Conservation (phyloP, 148 eudicot species). For the Diospyros lotus region DNA sequence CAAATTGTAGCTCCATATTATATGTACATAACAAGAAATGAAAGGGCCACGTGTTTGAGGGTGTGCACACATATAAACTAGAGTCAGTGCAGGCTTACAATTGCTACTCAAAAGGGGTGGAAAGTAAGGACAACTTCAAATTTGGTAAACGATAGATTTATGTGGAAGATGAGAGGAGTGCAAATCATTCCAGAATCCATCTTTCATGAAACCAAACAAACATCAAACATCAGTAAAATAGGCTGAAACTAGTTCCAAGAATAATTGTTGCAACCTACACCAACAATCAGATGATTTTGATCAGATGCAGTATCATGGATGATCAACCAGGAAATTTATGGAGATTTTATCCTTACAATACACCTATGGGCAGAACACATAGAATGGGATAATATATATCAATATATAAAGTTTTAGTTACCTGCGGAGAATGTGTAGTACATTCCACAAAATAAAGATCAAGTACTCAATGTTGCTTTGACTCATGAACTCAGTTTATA, state of each 20-base stretch:
- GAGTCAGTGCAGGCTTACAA: not conserved
- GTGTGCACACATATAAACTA: not conserved
- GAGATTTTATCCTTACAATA: too few species aligned
- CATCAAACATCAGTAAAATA: not conserved
- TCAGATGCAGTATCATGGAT: not conserved
- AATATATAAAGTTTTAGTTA: too few species aligned
- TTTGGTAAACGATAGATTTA: not conserved
- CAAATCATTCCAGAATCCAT: not conserved
- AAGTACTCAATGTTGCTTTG: too few species aligned
- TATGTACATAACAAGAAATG: not conserved
- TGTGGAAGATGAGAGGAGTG: slow-evolving; percentile 1
- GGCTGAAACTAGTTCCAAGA: not conserved
- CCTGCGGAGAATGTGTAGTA: too few species aligned
- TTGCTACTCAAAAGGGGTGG: not conserved
- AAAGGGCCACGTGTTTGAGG: not conserved
- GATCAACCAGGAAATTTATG: too few species aligned
- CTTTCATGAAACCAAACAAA: not conserved
- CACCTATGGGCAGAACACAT: too few species aligned
- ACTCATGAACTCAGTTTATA: too few species aligned
- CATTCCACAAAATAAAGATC: too few species aligned
- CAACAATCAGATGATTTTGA: not conserved
- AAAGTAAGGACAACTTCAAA: not conserved
- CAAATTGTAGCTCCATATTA: not conserved
- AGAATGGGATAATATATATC: too few species aligned
- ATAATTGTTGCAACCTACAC: slow-evolving; percentile 7